phyloP scores from a whole-genome alignment of 805 yeast genomes.

The Lipomyces starkeyi region DNA sequence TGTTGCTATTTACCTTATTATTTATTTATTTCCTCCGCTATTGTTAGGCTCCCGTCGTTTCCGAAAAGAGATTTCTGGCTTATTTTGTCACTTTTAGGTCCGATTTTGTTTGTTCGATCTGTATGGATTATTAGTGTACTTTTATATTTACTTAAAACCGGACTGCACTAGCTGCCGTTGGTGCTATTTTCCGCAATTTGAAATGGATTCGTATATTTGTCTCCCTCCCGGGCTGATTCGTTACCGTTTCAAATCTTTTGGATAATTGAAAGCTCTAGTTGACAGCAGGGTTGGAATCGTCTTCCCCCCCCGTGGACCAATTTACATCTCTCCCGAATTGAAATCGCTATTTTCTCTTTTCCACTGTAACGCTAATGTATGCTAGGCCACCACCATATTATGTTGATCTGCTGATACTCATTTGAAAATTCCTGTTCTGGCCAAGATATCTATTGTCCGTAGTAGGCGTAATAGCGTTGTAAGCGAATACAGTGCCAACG shows the following conservation, averaged over 20 bases:
- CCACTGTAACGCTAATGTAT: too few relatives aligned
- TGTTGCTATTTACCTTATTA: not conserved
- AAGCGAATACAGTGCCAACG: not conserved
- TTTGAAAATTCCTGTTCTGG: too few relatives aligned
- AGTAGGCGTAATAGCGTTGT: too few relatives aligned
- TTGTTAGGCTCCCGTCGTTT: not conserved
- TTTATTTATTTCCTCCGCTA: not conserved
- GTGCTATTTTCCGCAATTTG: not conserved
- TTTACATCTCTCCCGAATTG: too few relatives aligned
- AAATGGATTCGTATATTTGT: not conserved
- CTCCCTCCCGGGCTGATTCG: not conserved
- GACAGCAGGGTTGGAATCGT: not conserved
- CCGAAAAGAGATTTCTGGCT: not conserved
- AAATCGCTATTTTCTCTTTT: too few relatives aligned
- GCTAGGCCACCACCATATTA: too few relatives aligned
- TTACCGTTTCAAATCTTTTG: not conserved
- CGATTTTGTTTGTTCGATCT: conserved; percentile 5
- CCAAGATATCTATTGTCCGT: too few relatives aligned
- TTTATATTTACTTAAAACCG: not conserved
- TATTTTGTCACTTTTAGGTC: not conserved
- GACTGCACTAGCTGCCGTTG: not conserved
- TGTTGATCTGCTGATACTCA: too few relatives aligned
- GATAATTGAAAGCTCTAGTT: not conserved
- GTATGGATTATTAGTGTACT: not conserved
- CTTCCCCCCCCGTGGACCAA: not conserved